Conservation (phyloP, 2,329 filamentous ascomycete genomes). For the Grosmannia penicillata region DNA sequence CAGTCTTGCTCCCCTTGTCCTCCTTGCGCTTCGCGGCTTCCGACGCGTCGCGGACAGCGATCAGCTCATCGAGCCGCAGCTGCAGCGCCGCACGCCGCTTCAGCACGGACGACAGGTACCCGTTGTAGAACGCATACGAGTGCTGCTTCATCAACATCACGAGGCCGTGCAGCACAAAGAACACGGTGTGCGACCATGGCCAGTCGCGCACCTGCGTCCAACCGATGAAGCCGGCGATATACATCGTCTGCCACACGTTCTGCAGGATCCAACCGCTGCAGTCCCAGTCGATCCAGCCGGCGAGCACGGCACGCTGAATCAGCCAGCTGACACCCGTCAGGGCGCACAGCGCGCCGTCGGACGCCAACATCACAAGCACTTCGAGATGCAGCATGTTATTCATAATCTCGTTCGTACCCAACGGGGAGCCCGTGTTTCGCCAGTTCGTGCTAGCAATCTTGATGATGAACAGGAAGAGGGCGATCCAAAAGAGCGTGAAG, state of each 20-base stretch:
- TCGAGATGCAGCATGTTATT: slow-evolving; percentile 46
- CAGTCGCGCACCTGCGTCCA: slow-evolving; percentile 58
- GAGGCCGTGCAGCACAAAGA: slow-evolving; percentile 59
- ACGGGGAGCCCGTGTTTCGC: slow-evolving; percentile 48
- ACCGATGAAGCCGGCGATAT: slow-evolving; percentile 45
- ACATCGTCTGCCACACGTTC: slow-evolving; percentile 55
- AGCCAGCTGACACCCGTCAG: slow-evolving; percentile 50
- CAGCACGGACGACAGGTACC: slow-evolving; percentile 49
- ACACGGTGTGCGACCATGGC: slow-evolving; percentile 74
- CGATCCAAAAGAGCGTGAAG: slow-evolving; percentile 66
- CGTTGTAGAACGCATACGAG: slow-evolving; percentile 67
- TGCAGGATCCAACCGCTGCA: slow-evolving; percentile 58
- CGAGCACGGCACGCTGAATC: slow-evolving; percentile 45
- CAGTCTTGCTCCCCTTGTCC: not conserved
- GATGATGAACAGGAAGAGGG: slow-evolving; percentile 49
- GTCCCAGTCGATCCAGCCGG: slow-evolving; percentile 53
- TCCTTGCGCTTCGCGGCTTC: not conserved
- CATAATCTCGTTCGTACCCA: slow-evolving; percentile 60
- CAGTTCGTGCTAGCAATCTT: slow-evolving; percentile 56
- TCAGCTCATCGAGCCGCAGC: slow-evolving; percentile 39
- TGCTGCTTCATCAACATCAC: slow-evolving; percentile 78
- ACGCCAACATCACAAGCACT: slow-evolving; percentile 39
- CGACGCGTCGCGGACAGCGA: slow-evolving; percentile 13
- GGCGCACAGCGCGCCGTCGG: slow-evolving; percentile 55
- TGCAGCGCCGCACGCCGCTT: slow-evolving; percentile 31